A percentile compares a stretch with the other conserved stretches of the same genome.
phyloP scores from a whole-genome alignment of 1,284 basidiomycete species.

The Malassezia sp. region DNA sequence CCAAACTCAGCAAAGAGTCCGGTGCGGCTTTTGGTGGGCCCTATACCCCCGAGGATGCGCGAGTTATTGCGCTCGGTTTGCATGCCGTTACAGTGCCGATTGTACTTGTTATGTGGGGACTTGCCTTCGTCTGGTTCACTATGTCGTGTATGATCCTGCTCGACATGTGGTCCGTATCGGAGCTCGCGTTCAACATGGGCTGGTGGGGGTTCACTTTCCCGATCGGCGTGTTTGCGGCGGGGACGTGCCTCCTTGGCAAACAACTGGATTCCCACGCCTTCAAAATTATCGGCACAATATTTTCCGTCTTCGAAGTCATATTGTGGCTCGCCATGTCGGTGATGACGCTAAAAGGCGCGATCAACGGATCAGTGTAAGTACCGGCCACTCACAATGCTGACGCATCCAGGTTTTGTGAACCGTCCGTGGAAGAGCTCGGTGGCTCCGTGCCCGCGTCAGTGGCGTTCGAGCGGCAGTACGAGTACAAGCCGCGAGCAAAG shows the following conservation, averaged over 20 bases:
- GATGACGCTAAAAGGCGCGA: constrained; percentile 16
- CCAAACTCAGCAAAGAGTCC: constrained; percentile 13
- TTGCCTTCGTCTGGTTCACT: constrained; percentile 49
- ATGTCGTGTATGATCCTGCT: constrained; percentile 44
- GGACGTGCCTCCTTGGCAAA: constrained; percentile 24
- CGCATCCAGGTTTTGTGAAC: constrained; percentile 7
- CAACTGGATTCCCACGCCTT: constrained; percentile 27
- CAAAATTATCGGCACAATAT: constrained; percentile 21
- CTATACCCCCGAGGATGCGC: constrained; percentile 14
- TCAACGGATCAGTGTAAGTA: constrained; percentile 23
- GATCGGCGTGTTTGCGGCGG: constrained; percentile 25
- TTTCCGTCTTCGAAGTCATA: constrained; percentile 22
- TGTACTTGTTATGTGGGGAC: constrained; percentile 49
- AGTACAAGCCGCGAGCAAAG: constrained; percentile 21
- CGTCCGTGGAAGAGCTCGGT: constrained; percentile 26
- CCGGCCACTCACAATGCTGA: too few relatives aligned
- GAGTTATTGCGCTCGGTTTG: constrained; percentile 26
- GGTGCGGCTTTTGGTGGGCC: constrained; percentile 12
- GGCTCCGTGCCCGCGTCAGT: constrained; percentile 22
- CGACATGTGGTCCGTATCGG: constrained; percentile 24
- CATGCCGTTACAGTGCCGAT: constrained; percentile 24
- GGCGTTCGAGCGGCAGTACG: constrained; percentile 22
- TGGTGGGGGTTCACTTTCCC: constrained; percentile 38
- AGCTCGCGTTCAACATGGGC: constrained; percentile 33
- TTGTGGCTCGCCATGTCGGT: constrained; percentile 21